Evolutionary conservation across 768 basidiomycete species (phyloP).

Genomic region (Coprinopsis strossmayeri): DNA sequence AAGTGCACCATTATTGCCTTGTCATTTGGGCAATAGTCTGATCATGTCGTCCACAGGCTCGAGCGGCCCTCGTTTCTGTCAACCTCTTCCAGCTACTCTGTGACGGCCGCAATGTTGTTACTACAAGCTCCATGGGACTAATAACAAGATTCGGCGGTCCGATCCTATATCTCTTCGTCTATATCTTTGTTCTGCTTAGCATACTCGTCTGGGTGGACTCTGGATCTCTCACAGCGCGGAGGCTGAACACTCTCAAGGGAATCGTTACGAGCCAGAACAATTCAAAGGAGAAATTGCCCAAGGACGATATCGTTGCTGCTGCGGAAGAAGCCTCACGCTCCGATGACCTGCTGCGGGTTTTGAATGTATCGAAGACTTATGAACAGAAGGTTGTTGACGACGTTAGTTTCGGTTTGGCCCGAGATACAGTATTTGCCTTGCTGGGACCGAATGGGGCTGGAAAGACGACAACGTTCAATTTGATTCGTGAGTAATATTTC

Average conservation of each 20-base stretch:
- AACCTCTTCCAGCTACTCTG: slow-evolving; percentile 75
- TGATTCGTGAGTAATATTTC: slow-evolving; percentile 51
- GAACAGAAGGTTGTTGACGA: slow-evolving; percentile 61
- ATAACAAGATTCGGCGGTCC: slow-evolving; percentile 68
- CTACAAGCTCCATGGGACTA: slow-evolving; percentile 38
- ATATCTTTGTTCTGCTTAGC: slow-evolving; percentile 49
- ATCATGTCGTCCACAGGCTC: slow-evolving; percentile 34
- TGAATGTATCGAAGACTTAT: slow-evolving; percentile 59
- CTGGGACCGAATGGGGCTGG: slow-evolving; percentile 82
- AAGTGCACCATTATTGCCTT: slow-evolving; percentile 21
- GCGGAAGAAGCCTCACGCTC: slow-evolving; percentile 40
- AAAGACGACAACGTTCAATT: slow-evolving; percentile 77
- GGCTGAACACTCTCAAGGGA: slow-evolving; percentile 19
- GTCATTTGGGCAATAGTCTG: not conserved
- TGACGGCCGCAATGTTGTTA: slow-evolving; percentile 42
- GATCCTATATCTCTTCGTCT: slow-evolving; percentile 63
- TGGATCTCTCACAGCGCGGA: slow-evolving; percentile 46
- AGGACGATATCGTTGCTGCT: slow-evolving; percentile 51
- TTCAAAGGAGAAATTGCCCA: slow-evolving; percentile 12
- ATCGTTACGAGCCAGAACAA: slow-evolving; percentile 7
- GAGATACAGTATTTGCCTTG: slow-evolving; percentile 60
- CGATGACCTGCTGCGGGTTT: slow-evolving; percentile 53
- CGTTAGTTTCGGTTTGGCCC: slow-evolving; percentile 60
- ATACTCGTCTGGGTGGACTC: slow-evolving; percentile 71
- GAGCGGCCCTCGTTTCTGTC: slow-evolving; percentile 68